Conservation (phyloP, 2,329 filamentous ascomycete genomes). For the Hypoxylon sp. region DNA sequence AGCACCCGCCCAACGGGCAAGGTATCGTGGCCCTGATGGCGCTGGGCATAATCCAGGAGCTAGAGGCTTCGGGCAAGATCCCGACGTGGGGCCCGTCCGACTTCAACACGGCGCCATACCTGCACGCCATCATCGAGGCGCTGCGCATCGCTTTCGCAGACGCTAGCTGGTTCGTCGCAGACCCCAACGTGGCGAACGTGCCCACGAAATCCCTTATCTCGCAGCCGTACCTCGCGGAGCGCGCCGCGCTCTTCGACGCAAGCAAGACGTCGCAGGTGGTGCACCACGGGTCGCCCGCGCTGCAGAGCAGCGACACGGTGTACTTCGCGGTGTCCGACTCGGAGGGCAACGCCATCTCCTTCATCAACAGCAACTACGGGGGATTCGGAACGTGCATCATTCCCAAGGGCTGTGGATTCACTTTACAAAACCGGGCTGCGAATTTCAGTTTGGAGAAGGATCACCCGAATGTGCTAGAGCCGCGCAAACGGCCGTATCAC, state of each 20-base stretch:
- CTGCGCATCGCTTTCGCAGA: conserved; percentile 93
- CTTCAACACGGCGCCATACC: conserved; percentile 85
- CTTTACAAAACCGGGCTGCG: conserved; percentile 91
- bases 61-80: conserved; percentile 83
- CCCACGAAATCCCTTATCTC: conserved; percentile 80
- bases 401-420: conserved; percentile 89
- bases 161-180: conserved; percentile 89
- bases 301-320: conserved; percentile 90
- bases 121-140: conserved; percentile 90
- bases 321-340: conserved; percentile 90
- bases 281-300: conserved; percentile 81
- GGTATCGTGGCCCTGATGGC: conserved; percentile 96
- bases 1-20: conserved; percentile 96
- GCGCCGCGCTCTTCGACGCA: conserved; percentile 71
- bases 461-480: conserved; percentile 86
- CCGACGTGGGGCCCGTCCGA: conserved; percentile 77
- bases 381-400: conserved; percentile 92
- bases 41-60: conserved; percentile 88
- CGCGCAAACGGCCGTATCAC: conserved; percentile 92
- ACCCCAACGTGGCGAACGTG: conserved; percentile 80
- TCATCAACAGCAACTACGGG: conserved; percentile 96
- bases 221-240: conserved; percentile 79
- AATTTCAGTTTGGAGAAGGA: conserved; percentile 81
- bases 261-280: conserved; percentile 73
- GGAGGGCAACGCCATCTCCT: conserved; percentile 90